Evolutionary conservation across 2,329 filamentous ascomycete genomes (phyloP).

Genomic region (Aphanocladium album): DNA sequence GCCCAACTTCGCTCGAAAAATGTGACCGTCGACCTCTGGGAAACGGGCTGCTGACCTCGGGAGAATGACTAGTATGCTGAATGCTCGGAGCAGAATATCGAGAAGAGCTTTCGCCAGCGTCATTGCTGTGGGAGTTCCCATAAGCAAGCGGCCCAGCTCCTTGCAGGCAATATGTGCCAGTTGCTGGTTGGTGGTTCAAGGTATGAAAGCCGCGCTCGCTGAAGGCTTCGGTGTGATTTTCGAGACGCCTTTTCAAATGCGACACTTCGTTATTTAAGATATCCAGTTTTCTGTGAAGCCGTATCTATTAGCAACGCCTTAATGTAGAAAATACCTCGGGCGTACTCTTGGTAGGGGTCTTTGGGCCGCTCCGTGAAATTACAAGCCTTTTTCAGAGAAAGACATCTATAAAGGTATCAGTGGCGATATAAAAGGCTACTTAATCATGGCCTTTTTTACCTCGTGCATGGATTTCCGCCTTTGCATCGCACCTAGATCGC

Average conservation of each 20-base stretch:
- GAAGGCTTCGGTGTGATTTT: background rate
- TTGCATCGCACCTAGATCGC: constrained; percentile 20
- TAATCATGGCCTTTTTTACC: constrained; percentile 13
- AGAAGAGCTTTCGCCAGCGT: background rate
- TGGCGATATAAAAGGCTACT: background rate
- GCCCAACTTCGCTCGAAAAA: constrained; percentile 14
- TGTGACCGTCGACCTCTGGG: constrained; percentile 14
- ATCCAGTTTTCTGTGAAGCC: constrained; percentile 17
- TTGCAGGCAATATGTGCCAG: too few relatives aligned
- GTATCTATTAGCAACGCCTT: background rate
- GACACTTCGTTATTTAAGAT: background rate
- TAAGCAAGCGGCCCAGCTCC: too few relatives aligned
- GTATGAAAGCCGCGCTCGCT: too few relatives aligned
- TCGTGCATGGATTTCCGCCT: constrained; percentile 22
- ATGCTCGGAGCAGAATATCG: background rate
- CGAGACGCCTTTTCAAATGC: background rate
- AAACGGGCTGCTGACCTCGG: background rate
- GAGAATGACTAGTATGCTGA: background rate
- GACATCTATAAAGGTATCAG: constrained; percentile 18
- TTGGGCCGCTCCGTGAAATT: constrained; percentile 20
- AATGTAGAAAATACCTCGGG: background rate
- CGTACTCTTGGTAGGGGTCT: constrained; percentile 19
- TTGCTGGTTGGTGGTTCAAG: background rate
- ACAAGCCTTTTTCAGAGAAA: constrained; percentile 19
- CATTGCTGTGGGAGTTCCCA: too few relatives aligned